A percentile compares a stretch with the other conserved stretches of the same genome.
phyloP scores from a whole-genome alignment of 495 filamentous ascomycete genomes.

The Annulohypoxylon maeteangense region DNA sequence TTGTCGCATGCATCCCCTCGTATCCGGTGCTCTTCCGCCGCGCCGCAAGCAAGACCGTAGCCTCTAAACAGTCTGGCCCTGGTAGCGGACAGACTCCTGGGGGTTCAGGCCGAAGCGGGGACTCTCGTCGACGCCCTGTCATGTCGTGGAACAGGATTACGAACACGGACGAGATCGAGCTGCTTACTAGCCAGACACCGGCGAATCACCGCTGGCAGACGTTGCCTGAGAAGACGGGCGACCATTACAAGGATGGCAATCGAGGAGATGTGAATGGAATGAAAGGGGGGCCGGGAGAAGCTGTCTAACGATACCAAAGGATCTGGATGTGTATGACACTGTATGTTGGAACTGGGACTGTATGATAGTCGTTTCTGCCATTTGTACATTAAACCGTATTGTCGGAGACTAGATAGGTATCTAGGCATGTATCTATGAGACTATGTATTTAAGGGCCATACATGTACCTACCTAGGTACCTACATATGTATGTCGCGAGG shows the following conservation, averaged over 20 bases:
- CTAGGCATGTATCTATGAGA: background rate
- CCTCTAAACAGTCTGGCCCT: background rate
- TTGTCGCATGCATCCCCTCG: background rate
- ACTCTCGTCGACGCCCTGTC: background rate
- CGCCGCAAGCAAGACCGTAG: background rate
- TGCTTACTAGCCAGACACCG: background rate
- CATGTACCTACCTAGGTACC: too few species aligned
- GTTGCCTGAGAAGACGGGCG: background rate
- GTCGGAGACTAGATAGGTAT: background rate
- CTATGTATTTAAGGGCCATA: too few species aligned
- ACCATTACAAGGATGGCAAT: background rate
- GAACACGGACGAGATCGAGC: background rate
- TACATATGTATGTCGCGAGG: too few species aligned
- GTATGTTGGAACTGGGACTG: background rate
- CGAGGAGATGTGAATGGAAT: too few species aligned
- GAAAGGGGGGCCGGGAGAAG: background rate
- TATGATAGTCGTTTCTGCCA: background rate
- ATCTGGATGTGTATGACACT: background rate
- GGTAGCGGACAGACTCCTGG: background rate
- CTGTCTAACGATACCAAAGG: too few species aligned
- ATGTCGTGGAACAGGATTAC: background rate
- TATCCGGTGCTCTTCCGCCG: slow-evolving; percentile 2
- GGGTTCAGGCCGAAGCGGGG: background rate
- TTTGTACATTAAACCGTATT: background rate
- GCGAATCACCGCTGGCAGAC: background rate